A percentile compares a stretch with the other conserved stretches of the same genome.
These are phyloP conservation scores for Nicotiana sylvestris DNA, from an alignment of 257 asterid genomes.

Conservation along the genomic window DNA sequence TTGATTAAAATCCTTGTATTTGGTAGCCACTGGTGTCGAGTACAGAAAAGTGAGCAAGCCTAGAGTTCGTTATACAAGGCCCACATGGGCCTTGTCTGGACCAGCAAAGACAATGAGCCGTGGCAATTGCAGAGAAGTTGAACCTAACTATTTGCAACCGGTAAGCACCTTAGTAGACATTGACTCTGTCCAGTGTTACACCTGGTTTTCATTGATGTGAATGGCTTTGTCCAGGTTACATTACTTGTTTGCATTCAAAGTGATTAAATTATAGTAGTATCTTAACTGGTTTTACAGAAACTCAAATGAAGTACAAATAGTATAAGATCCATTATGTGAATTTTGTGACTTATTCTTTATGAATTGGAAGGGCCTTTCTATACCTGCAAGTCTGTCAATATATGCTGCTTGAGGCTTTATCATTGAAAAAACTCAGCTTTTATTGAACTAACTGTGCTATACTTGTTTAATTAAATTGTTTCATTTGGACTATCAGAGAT, in stretches of 20 bases:
- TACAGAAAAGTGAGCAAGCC: slow-evolving; percentile 71
- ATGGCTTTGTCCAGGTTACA: too few species aligned
- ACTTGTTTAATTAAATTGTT: not conserved
- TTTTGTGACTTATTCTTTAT: not conserved
- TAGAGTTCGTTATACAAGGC: slow-evolving; percentile 54
- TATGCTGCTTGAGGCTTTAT: too few species aligned
- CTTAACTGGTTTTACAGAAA: not conserved
- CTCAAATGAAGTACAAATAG: not conserved
- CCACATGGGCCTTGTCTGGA: slow-evolving; percentile 51
- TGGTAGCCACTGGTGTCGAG: slow-evolving; percentile 60
- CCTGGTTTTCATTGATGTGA: not conserved
- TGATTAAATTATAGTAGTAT: not conserved
- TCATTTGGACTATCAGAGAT: slow-evolving; percentile 37
- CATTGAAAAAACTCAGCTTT: too few species aligned
- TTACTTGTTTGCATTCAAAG: not conserved
- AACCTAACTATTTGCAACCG: slow-evolving; percentile 39
- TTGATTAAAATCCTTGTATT: slow-evolving; percentile 12
- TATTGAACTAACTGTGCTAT: not conserved
- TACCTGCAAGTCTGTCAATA: not conserved
- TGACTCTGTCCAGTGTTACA: not conserved
- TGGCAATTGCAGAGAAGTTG: slow-evolving; percentile 44
- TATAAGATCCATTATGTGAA: not conserved
- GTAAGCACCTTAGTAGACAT: slow-evolving; percentile 30
- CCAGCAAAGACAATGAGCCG: slow-evolving; percentile 50
- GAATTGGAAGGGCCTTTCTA: not conserved